phyloP scores from a whole-genome alignment of 164 flowering plant genomes.

The Protea cynaroides region DNA sequence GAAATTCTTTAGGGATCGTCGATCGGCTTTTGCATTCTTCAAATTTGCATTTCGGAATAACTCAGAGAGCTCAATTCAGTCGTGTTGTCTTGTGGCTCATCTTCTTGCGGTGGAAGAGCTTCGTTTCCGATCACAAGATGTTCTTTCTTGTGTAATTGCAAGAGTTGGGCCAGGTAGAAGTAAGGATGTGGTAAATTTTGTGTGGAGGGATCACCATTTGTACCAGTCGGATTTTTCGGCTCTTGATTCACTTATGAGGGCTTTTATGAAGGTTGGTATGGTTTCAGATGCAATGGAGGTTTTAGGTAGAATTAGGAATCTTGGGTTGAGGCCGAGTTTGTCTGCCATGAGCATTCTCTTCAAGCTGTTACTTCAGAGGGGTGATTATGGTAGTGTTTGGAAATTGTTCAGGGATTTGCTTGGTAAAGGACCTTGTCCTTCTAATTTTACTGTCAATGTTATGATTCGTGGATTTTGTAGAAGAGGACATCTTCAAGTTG shows the following conservation, averaged over 20 bases:
- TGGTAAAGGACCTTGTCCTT: constrained; percentile 57
- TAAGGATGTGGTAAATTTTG: constrained; percentile 34
- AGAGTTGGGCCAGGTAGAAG: constrained; percentile 43
- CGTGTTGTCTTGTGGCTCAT: constrained; percentile 51
- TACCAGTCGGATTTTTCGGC: constrained; percentile 54
- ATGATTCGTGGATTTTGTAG: constrained; percentile 74
- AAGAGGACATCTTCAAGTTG: constrained; percentile 44
- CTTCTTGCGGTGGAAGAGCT: constrained; percentile 36
- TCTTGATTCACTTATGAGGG: constrained; percentile 68
- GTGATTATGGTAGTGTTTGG: constrained; percentile 70
- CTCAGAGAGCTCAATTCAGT: constrained; percentile 25
- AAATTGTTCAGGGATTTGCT: constrained; percentile 69
- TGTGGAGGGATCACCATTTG: constrained; percentile 39
- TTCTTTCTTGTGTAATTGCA: constrained; percentile 45
- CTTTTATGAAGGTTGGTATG: constrained; percentile 49
- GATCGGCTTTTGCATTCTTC: constrained; percentile 58
- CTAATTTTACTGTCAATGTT: constrained; percentile 36
- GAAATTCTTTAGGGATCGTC: constrained; percentile 29
- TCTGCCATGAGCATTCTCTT: constrained; percentile 53
- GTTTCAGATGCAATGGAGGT: constrained; percentile 41
- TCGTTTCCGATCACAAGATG: constrained; percentile 55
- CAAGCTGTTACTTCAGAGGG: constrained; percentile 46
- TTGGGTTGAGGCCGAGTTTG: constrained; percentile 40
- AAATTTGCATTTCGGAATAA: constrained; percentile 36
- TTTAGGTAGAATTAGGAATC: constrained; percentile 48